Conservation (phyloP, 2,329 filamentous ascomycete species). For the Fusarium nurragi region DNA sequence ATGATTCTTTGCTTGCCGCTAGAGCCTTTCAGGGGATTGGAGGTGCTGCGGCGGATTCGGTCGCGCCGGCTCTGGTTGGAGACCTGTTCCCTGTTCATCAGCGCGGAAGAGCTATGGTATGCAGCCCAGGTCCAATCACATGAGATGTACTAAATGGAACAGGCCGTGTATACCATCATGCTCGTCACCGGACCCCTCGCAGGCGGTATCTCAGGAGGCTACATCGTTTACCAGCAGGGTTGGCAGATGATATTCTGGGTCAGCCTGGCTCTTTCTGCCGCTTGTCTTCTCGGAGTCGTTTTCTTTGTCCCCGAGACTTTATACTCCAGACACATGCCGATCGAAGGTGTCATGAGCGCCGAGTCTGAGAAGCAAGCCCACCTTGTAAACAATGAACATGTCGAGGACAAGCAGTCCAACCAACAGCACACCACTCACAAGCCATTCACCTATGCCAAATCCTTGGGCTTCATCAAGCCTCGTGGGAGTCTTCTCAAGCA, state of each 20-base stretch:
- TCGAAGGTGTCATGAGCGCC: not conserved
- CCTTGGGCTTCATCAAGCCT: slow-evolving; percentile 22
- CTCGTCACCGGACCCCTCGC: slow-evolving; percentile 46
- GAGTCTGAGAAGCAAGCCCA: slow-evolving; percentile 5
- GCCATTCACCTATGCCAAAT: slow-evolving; percentile 9
- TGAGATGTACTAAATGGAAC: rapidly evolving
- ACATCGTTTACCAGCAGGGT: slow-evolving; percentile 47
- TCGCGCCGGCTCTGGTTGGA: slow-evolving; percentile 48
- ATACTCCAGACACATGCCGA: slow-evolving; percentile 34
- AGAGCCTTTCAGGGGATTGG: slow-evolving; percentile 49
- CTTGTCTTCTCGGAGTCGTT: slow-evolving; percentile 40
- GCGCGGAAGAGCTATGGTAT: slow-evolving; percentile 48
- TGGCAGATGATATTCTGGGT: slow-evolving; percentile 50
- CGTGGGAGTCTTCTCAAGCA: slow-evolving; percentile 6
- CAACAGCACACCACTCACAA: not conserved
- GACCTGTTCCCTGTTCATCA: slow-evolving; percentile 51
- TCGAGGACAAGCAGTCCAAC: slow-evolving; percentile 2
- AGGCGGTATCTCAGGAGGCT: slow-evolving; percentile 50
- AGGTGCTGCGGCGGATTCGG: slow-evolving; percentile 48
- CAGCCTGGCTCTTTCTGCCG: slow-evolving; percentile 40
- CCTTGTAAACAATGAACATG: slow-evolving; percentile 13
- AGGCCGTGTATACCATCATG: slow-evolving; percentile 49
- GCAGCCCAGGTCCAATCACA: rapidly evolving
- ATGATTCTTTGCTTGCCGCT: slow-evolving; percentile 42
- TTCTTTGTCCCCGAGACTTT: slow-evolving; percentile 51